Evolutionary conservation across 495 filamentous ascomycete species (phyloP).

Genomic region (Platismatia glauca): DNA sequence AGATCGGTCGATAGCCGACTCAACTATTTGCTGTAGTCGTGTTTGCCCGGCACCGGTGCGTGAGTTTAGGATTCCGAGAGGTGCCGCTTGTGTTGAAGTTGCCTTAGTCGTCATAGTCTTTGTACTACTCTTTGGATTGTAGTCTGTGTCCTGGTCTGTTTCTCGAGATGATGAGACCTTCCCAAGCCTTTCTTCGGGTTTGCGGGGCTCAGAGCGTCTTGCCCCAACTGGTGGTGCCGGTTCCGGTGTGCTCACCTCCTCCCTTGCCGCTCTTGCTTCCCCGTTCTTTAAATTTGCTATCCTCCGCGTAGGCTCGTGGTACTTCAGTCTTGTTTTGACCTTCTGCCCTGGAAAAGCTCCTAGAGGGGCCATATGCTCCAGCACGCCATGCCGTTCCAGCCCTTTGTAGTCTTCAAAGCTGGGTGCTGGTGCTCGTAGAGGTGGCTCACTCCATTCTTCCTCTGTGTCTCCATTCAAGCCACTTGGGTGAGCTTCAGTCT

Average conservation of each 20-base stretch:
- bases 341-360: constrained; percentile 51
- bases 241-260: constrained; percentile 26
- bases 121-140: constrained; percentile 13
- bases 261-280: constrained; percentile 20
- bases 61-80: constrained; percentile 28
- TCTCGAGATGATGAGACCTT: constrained; percentile 22
- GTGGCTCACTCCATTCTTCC: constrained; percentile 63
- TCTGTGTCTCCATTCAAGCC: constrained; percentile 30
- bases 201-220: constrained; percentile 29
- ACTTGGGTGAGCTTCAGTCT: constrained; percentile 24
- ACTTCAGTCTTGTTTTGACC: constrained; percentile 33
- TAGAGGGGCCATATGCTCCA: constrained; percentile 62
- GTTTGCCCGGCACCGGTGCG: constrained; percentile 30
- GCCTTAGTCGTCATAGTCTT: constrained; percentile 16
- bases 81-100: constrained; percentile 18
- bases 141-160: constrained; percentile 20
- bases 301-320: constrained; percentile 19
- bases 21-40: constrained; percentile 32
- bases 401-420: constrained; percentile 59
- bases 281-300: constrained; percentile 20
- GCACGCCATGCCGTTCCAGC: constrained; percentile 51
- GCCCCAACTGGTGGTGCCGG: constrained; percentile 21
- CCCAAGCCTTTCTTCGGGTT: constrained; percentile 23
- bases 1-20: constrained; percentile 32
- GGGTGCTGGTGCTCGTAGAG: constrained; percentile 50